These are phyloP conservation scores for Mariannaea elegans DNA, from an alignment of 2,329 filamentous ascomycete genomes.

Conservation along the genomic window DNA sequence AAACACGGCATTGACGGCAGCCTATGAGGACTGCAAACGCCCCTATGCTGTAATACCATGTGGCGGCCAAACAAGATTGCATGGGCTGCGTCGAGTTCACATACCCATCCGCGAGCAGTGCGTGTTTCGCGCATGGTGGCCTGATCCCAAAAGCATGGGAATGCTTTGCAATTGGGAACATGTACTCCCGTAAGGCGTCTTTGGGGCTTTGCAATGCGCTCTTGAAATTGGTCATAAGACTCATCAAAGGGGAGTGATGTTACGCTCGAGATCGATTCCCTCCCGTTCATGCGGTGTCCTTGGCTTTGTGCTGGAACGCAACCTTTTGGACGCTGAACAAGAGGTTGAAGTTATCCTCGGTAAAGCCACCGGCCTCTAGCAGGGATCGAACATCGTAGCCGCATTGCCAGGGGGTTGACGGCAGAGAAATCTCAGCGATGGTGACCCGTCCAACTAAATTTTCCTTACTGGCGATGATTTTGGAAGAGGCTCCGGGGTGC, in stretches of 20 bases:
- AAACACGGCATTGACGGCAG: conserved; percentile 12
- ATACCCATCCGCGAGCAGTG: conserved; percentile 3
- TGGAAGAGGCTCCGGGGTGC: conserved; percentile 8
- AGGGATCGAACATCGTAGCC: conserved; percentile 20
- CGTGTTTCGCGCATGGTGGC: conserved; percentile 19
- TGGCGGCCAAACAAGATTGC: conserved; percentile 17
- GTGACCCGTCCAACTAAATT: conserved; percentile 1
- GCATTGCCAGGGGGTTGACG: conserved; percentile 14
- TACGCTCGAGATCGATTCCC: background rate
- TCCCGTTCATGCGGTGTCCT: background rate
- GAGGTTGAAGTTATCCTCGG: conserved; percentile 35
- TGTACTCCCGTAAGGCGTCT: conserved; percentile 14
- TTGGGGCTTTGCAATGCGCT: background rate
- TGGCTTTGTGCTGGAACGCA: background rate
- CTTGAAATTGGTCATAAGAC: background rate
- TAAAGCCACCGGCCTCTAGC: conserved; percentile 30
- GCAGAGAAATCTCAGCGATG: conserved; percentile 20
- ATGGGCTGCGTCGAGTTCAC: conserved; percentile 24
- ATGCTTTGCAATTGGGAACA: conserved; percentile 14
- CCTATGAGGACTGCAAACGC: conserved; percentile 1
- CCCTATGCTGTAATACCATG: conserved; percentile 13
- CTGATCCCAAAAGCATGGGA: conserved; percentile 22
- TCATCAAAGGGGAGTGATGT: background rate
- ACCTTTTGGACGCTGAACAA: background rate
- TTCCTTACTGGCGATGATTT: background rate